Base-by-base conservation (phyloP, 2,329 filamentous ascomycete species). In the Trichoderma sp. region DNA sequence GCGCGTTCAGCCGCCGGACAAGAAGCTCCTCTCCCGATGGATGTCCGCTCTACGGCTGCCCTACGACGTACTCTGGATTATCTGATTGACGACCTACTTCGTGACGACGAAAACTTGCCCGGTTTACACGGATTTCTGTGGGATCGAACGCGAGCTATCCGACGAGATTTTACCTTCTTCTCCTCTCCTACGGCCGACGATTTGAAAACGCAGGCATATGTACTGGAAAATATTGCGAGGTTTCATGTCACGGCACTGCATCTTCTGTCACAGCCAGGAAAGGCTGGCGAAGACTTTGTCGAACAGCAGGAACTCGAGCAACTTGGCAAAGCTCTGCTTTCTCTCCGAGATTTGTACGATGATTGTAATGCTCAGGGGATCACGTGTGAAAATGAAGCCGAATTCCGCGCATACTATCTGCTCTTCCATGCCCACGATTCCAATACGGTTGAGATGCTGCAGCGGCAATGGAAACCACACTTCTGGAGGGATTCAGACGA, bases 261-360 rank as follows among this genome's bases (percentile, higher is more conserved):
- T 77, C 84, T 91, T 56, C 83, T 92, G 66, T 90, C 89, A 0
- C 84, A 85, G 70, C 83, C 85, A 21, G 88, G 85, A 11, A 84
- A 88, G 61, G 84, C 85, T 1, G 84, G 86, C 1, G 86, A 90
- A 36, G 88, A 88, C 71, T 92, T 91, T 75, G 88, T 88, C 5
- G 88, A 90, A 75, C 89, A 90, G 74, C 90, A 92, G 76, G 90
- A 92, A 78, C 83, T 89, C 28, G 90, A 92, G 77, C 90, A 92
- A 77, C 83, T 92, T 18, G 87, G 88, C 47, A 91, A 91, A 76
- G 86, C 90, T 0, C 81, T 92, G 4, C 83, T 92, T 15, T 91
- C 90, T 1, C 82, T 92, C 15, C 87, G 89, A 71, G 88, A 92
- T 74, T 83, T 90, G 2, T 92, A 92, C 76, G 89, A 91, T 74